These are phyloP conservation scores for Candida michaelii DNA, from an alignment of 805 yeast genomes.

Conservation along the genomic window DNA sequence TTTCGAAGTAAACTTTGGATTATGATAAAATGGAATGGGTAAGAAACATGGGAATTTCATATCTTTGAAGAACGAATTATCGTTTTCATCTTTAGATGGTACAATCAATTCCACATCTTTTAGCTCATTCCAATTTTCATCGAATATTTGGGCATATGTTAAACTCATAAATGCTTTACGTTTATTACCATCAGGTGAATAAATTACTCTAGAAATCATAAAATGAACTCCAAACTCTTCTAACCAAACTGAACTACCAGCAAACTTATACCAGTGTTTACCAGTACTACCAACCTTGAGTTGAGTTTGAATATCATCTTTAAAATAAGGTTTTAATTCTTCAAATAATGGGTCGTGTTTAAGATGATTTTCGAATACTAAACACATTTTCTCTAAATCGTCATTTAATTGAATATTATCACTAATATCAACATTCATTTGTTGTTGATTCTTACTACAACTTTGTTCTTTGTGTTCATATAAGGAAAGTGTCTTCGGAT, in stretches of 20 bases:
- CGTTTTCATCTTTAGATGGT: constrained; percentile 17
- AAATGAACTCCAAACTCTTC: constrained; percentile 49
- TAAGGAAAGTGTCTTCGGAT: constrained; percentile 6
- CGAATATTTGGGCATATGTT: constrained; percentile 45
- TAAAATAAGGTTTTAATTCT: constrained; percentile 27
- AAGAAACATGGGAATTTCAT: constrained; percentile 27
- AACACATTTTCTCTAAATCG: constrained; percentile 10
- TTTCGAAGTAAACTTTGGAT: constrained; percentile 20
- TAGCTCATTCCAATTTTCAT: constrained; percentile 47
- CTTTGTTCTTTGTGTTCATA: constrained; percentile 6
- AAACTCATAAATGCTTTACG: constrained; percentile 40
- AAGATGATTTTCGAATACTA: constrained; percentile 9
- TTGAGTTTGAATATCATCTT: constrained; percentile 21
- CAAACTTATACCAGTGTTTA: constrained; percentile 45
- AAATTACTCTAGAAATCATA: constrained; percentile 45
- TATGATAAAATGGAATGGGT: constrained; percentile 32
- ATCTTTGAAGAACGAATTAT: constrained; percentile 4
- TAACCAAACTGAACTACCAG: constrained; percentile 54
- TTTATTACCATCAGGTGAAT: constrained; percentile 28
- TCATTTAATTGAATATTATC: constrained; percentile 8
- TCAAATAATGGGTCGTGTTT: constrained; percentile 13
- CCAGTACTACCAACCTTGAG: constrained; percentile 18
- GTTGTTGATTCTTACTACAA: constrained; percentile 8
- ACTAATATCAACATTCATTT: constrained; percentile 11
- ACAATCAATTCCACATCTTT: constrained; percentile 22